A percentile compares a stretch with the other conserved stretches of the same genome.
Evolutionary conservation across 805 yeast species (phyloP).

Genomic region (Candida succiphila): DNA sequence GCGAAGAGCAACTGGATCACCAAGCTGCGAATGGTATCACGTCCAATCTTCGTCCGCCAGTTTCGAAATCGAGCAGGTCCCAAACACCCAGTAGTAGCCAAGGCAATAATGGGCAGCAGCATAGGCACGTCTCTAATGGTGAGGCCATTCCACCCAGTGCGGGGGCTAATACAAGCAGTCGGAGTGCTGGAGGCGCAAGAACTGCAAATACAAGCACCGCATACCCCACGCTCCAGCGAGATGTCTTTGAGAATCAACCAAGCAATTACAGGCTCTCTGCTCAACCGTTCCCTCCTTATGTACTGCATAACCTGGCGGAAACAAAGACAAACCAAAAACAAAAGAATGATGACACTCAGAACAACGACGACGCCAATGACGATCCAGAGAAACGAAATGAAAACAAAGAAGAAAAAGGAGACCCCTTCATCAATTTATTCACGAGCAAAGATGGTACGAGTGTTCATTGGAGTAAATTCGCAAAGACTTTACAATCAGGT

Average conservation of each 20-base stretch:
- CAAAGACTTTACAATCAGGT: slow-evolving; percentile 16
- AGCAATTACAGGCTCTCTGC: slow-evolving; percentile 12
- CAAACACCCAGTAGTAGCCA: too few species aligned
- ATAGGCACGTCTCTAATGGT: too few species aligned
- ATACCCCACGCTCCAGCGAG: neutral
- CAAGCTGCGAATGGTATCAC: too few species aligned
- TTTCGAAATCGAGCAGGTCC: too few species aligned
- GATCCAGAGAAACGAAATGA: neutral
- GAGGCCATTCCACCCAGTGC: too few species aligned
- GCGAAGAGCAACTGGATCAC: too few species aligned
- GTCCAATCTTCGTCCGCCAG: too few species aligned
- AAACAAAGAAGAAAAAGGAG: slow-evolving; percentile 1
- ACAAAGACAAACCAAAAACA: slow-evolving; percentile 13
- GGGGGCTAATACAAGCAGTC: too few species aligned
- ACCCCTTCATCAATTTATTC: slow-evolving; percentile 13
- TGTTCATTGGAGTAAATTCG: slow-evolving; percentile 12
- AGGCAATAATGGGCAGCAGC: too few species aligned
- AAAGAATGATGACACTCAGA: neutral
- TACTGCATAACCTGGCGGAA: slow-evolving; percentile 41
- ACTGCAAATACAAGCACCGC: too few species aligned
- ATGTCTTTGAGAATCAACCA: slow-evolving; percentile 1
- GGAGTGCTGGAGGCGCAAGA: too few species aligned
- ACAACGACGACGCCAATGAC: neutral
- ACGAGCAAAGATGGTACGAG: slow-evolving; percentile 6
- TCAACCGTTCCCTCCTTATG: slow-evolving; percentile 52